These are phyloP conservation scores for Candida stauntonica DNA, from an alignment of 805 yeast species.

Conservation along the genomic window DNA sequence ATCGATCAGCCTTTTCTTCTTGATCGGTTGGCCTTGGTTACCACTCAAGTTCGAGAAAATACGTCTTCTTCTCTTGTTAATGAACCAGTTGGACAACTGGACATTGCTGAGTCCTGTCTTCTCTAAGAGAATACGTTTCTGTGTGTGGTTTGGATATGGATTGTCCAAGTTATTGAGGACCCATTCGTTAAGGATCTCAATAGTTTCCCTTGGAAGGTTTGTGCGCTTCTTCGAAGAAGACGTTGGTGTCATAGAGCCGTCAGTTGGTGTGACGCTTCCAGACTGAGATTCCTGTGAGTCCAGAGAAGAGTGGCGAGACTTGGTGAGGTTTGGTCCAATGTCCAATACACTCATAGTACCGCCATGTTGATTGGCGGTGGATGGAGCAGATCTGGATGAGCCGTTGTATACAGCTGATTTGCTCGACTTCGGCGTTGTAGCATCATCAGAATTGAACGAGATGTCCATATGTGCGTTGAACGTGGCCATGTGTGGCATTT, in stretches of 20 bases:
- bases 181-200: conserved; percentile 70
- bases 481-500: conserved; percentile 6
- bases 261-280: conserved; percentile 4
- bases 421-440: neutral
- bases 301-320: conserved; percentile 16
- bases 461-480: conserved; percentile 12
- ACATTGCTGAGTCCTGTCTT: conserved; percentile 76
- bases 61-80: conserved; percentile 78
- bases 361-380: conserved; percentile 3
- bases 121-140: conserved; percentile 62
- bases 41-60: conserved; percentile 34
- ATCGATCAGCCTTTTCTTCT: conserved; percentile 29
- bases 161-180: conserved; percentile 66
- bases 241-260: conserved; percentile 4
- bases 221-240: conserved; percentile 44
- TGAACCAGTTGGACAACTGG: conserved; percentile 84
- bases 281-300: conserved; percentile 17
- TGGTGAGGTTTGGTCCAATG: conserved; percentile 11
- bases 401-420: conserved; percentile 9
- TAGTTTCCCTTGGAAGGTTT: conserved; percentile 75
- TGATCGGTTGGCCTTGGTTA: conserved; percentile 30
- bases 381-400: neutral
- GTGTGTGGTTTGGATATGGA: conserved; percentile 82
- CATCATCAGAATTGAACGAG: conserved; percentile 3
- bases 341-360: conserved; percentile 9